phyloP scores from a whole-genome alignment of 306 rosid species.

The Vigna trinervia region DNA sequence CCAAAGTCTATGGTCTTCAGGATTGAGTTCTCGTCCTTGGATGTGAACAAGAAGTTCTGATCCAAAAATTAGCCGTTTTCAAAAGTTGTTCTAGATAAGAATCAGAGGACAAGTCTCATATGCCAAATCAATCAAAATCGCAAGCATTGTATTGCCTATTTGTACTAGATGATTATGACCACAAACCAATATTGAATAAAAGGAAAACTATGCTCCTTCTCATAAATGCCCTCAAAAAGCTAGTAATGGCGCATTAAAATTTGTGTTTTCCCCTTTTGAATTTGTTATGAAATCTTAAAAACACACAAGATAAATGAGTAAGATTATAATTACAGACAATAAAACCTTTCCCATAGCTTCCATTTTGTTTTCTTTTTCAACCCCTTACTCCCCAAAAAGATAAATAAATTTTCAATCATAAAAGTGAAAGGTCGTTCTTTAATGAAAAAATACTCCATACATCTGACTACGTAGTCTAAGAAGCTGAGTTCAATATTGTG shows the following conservation, averaged over 20 bases:
- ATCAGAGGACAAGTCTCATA: constrained; percentile 24
- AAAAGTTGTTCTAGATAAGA: constrained; percentile 41
- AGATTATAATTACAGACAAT: not conserved
- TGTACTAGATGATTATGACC: not conserved
- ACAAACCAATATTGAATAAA: not conserved
- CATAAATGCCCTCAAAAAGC: not conserved
- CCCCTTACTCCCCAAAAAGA: not conserved
- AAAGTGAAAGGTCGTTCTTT: constrained; percentile 8
- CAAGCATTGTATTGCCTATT: not conserved
- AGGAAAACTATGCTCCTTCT: constrained; percentile 1
- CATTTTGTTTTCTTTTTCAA: not conserved
- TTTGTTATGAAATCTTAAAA: not conserved
- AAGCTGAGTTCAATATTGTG: constrained; percentile 1
- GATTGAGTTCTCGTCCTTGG: constrained; percentile 80
- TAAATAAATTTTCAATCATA: constrained; percentile 3
- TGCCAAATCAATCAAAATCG: constrained; percentile 4
- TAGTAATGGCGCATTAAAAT: not conserved
- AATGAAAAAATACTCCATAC: constrained; percentile 17
- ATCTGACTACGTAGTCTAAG: constrained; percentile 12
- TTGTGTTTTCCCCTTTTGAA: not conserved
- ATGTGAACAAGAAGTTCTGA: constrained; percentile 77
- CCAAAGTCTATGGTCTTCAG: constrained; percentile 94
- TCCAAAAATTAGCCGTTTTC: constrained; percentile 49
- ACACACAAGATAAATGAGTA: not conserved
- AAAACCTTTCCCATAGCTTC: constrained; percentile 2